Base-by-base conservation (phyloP, 2,329 filamentous ascomycete species). In the Aspergillus pseudoviridinutans region DNA sequence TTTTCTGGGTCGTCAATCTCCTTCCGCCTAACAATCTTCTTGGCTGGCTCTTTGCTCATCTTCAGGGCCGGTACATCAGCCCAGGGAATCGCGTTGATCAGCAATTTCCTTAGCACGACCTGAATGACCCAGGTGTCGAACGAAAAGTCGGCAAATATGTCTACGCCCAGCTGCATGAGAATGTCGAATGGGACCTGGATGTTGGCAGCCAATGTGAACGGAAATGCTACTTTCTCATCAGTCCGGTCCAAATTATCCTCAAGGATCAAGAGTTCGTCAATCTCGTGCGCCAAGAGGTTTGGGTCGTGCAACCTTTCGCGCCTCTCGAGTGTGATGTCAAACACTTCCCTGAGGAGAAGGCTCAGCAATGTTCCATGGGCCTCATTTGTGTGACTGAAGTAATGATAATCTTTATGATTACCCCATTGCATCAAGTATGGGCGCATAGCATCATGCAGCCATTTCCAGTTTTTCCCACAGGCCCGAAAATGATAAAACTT, bases 51-150 rank as follows among this genome's bases (percentile, higher is more conserved):
- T 9, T 46, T 46, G 22, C 57, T 38, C 22, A 53, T 20, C 1
- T 49, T 20, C 2, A 51, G 58, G 14, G 61, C 62, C 5, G 64
- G 65, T 22, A 49, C 41, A 12, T 50, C 14, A 44, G 71, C 66
- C 69, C 69, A 74, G 0, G 71, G 69, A 3, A 74, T 59, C 14
- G 60, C 69, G 49, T 70, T 68, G 25, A 67, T 52, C 1, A 72
- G 60, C 2, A 75, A 56, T 54, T 74, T 75, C 22, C 68, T 59
- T 17, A 75, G 50, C 4, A 71, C 65, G 1, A 60, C 62, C 35
- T 75, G 73, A 52, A 74, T 71, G 8, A 69, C 64, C 72, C 73
- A 75, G 1, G 70, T 75, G 56, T 75, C 73, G 51, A 74, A 75
- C 5, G 64, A 60, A 20, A 74, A 60, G 50, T 75, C 70, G 10